These are phyloP conservation scores for Kernera saxatilis DNA, from an alignment of 345 rosid species.

Conservation along the genomic window DNA sequence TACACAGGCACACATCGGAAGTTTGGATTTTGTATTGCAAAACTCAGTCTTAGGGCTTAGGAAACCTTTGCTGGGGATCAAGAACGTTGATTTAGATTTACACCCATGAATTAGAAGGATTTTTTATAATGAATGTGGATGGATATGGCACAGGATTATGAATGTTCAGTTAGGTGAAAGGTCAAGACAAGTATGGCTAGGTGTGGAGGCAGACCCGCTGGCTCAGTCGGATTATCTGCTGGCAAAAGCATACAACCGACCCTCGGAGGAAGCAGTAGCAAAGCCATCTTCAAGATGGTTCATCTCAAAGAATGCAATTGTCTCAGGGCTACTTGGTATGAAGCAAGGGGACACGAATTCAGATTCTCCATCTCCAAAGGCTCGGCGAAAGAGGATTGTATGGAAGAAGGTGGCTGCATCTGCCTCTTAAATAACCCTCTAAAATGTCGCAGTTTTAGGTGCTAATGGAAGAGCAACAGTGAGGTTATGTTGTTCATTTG, in stretches of 20 bases:
- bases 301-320: constrained; percentile 68
- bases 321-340: constrained; percentile 78
- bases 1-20: neutral
- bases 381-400: constrained; percentile 71
- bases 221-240: constrained; percentile 61
- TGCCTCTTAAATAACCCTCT: constrained; percentile 22
- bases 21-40: neutral
- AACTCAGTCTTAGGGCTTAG: neutral
- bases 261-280: constrained; percentile 33
- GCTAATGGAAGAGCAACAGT: constrained; percentile 16
- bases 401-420: constrained; percentile 65
- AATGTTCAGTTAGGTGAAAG: constrained; percentile 66
- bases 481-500: constrained; percentile 20
- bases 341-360: constrained; percentile 48
- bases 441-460: neutral
- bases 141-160: constrained; percentile 52
- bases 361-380: constrained; percentile 53
- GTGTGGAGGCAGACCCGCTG: constrained; percentile 81
- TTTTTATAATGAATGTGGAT: constrained; percentile 2
- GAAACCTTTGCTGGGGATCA: neutral
- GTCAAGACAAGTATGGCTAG: constrained; percentile 81
- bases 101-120: neutral
- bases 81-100: neutral
- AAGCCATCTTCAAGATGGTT: constrained; percentile 66
- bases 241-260: constrained; percentile 65